These are phyloP conservation scores for Thelonectria blattea DNA, from an alignment of 2,329 filamentous ascomycete species.

Conservation along the genomic window DNA sequence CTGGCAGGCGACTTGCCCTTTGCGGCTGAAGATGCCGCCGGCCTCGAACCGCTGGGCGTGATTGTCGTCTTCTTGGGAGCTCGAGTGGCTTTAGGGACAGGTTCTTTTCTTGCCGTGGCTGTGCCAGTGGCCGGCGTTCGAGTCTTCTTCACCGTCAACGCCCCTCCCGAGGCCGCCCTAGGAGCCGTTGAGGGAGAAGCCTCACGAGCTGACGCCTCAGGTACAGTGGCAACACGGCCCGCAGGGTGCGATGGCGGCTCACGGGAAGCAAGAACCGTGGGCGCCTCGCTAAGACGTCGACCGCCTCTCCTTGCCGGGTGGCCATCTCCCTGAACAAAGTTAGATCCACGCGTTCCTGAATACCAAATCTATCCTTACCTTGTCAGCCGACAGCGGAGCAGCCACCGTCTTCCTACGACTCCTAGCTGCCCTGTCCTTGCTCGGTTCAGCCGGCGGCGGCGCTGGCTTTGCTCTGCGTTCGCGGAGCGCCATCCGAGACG, in stretches of 20 bases:
- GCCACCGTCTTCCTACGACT: constrained; percentile 68
- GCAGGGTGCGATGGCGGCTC: constrained; percentile 18
- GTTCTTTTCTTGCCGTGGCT: constrained; percentile 51
- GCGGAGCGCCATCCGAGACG: constrained; percentile 73
- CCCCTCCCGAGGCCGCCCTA: constrained; percentile 46
- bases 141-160: constrained; percentile 64
- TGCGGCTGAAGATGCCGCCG: constrained; percentile 4
- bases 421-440: constrained; percentile 38
- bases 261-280: constrained; percentile 41
- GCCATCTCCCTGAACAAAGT: constrained; percentile 36
- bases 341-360: not conserved
- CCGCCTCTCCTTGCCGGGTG: constrained; percentile 44
- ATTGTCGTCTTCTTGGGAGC: constrained; percentile 46
- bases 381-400: constrained; percentile 41
- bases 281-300: constrained; percentile 58
- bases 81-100: constrained; percentile 41
- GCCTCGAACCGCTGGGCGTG: constrained; percentile 25
- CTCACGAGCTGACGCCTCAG: constrained; percentile 37
- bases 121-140: constrained; percentile 48
- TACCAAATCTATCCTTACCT: constrained; percentile 31
- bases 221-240: constrained; percentile 11
- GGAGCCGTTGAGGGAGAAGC: constrained; percentile 51
- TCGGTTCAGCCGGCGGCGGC: constrained; percentile 58
- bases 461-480: constrained; percentile 68
- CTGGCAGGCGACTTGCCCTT: constrained; percentile 24